Evolutionary conservation across 495 filamentous ascomycete genomes (phyloP).

Genomic region (Neurospora sp.): DNA sequence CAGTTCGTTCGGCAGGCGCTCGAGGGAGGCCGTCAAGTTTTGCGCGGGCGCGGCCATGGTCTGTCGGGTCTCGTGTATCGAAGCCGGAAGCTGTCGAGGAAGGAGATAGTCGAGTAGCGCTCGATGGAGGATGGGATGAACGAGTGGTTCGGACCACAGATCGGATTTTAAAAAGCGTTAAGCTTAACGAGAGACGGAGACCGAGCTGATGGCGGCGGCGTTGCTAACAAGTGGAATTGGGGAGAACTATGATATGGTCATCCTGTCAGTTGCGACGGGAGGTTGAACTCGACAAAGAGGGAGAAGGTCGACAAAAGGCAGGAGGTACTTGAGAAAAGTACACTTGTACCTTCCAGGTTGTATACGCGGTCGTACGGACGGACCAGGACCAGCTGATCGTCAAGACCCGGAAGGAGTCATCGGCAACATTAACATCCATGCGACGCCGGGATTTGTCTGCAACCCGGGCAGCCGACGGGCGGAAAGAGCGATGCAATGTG

Average conservation of each 20-base stretch:
- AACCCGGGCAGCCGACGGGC: background rate
- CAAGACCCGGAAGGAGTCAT: background rate
- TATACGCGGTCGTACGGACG: background rate
- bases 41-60: background rate
- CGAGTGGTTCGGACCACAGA: background rate
- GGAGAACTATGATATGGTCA: background rate
- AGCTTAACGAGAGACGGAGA: background rate
- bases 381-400: background rate
- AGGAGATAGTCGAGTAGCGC: background rate
- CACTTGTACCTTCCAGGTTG: background rate
- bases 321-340: background rate
- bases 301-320: background rate
- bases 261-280: background rate
- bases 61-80: background rate
- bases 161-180: background rate
- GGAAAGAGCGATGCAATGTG: background rate
- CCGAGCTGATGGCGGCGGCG: background rate
- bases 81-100: background rate
- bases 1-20: slow-evolving; percentile 20
- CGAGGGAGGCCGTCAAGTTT: slow-evolving; percentile 4
- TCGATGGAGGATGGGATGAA: background rate
- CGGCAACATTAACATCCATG: background rate
- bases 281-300: background rate
- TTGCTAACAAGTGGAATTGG: background rate
- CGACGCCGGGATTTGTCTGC: background rate